Evolutionary conservation across 2,329 filamentous ascomycete genomes (phyloP).

Genomic region (Botrytis squamosa): DNA sequence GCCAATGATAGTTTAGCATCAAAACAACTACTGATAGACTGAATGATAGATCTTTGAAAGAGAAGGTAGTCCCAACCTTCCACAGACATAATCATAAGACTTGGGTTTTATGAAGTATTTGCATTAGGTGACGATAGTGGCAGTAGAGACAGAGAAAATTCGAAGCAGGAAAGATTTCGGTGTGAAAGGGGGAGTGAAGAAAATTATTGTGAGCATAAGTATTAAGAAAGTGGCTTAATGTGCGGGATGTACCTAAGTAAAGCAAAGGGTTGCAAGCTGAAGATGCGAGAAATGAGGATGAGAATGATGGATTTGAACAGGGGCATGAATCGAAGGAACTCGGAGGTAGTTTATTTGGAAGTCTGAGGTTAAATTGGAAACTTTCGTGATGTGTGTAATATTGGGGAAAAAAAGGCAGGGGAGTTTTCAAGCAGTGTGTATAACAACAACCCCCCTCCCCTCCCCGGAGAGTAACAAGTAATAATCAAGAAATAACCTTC

Average conservation of each 20-base stretch:
- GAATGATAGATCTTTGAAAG: too few species aligned
- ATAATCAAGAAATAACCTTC: background rate
- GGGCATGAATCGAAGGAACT: background rate
- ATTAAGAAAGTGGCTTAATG: background rate
- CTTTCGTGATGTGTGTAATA: background rate
- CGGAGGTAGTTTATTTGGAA: background rate
- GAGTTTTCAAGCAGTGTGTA: background rate
- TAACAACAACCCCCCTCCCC: accelerated
- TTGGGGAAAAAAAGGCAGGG: background rate
- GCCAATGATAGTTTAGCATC: accelerated
- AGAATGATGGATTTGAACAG: background rate
- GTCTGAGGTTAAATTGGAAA: background rate
- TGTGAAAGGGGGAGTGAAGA: background rate
- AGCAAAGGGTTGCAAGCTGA: background rate
- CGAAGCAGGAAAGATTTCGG: background rate
- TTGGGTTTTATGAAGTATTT: too few species aligned
- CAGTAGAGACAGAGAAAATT: background rate
- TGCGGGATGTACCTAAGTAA: background rate
- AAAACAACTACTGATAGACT: background rate
- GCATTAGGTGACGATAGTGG: background rate
- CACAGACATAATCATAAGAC: too few species aligned
- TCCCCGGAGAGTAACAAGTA: background rate
- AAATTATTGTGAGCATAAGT: background rate
- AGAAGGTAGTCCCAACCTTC: too few species aligned
- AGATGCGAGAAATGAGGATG: background rate